Evolutionary conservation across 768 basidiomycete genomes (phyloP).

Genomic region (Guyanaporus albipodus): DNA sequence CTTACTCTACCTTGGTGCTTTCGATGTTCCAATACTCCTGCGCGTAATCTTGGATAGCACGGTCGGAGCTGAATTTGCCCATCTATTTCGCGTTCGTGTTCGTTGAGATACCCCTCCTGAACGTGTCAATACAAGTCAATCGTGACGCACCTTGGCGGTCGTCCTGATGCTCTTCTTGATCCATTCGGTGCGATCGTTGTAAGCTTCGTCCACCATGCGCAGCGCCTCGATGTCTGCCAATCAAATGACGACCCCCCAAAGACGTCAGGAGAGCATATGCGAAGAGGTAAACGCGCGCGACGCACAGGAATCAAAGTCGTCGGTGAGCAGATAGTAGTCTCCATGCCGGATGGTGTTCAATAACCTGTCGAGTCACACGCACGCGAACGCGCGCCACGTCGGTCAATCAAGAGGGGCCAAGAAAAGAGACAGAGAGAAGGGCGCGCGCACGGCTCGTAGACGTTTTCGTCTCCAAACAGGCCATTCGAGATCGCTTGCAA

Average conservation of each 20-base stretch:
- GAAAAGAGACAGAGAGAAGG: not conserved
- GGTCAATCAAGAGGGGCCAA: no score
- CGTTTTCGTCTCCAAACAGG: slow-evolving; percentile 69
- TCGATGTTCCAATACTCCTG: slow-evolving; percentile 85
- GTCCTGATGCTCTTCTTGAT: slow-evolving; percentile 86
- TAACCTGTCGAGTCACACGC: slow-evolving; percentile 41
- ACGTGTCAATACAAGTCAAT: slow-evolving; percentile 61
- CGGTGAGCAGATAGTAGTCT: slow-evolving; percentile 79
- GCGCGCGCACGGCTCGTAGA: slow-evolving; percentile 81
- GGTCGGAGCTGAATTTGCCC: slow-evolving; percentile 96
- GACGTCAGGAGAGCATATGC: not conserved
- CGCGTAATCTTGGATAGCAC: slow-evolving; percentile 89
- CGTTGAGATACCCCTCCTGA: slow-evolving; percentile 41
- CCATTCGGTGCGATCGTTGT: slow-evolving; percentile 82
- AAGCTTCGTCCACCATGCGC: slow-evolving; percentile 84
- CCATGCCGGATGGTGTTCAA: slow-evolving; percentile 72
- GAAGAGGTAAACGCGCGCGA: slow-evolving; percentile 6
- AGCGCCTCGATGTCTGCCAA: slow-evolving; percentile 73
- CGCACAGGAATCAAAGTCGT: slow-evolving; percentile 93
- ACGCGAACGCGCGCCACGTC: no score
- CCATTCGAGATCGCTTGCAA: slow-evolving; percentile 73
- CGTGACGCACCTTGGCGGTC: slow-evolving; percentile 56
- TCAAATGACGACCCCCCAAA: not conserved
- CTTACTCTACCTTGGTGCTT: slow-evolving; percentile 34
- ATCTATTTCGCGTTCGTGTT: slow-evolving; percentile 57